Conservation (phyloP, 768 basidiomycete species). For the Lactarius psammicola region DNA sequence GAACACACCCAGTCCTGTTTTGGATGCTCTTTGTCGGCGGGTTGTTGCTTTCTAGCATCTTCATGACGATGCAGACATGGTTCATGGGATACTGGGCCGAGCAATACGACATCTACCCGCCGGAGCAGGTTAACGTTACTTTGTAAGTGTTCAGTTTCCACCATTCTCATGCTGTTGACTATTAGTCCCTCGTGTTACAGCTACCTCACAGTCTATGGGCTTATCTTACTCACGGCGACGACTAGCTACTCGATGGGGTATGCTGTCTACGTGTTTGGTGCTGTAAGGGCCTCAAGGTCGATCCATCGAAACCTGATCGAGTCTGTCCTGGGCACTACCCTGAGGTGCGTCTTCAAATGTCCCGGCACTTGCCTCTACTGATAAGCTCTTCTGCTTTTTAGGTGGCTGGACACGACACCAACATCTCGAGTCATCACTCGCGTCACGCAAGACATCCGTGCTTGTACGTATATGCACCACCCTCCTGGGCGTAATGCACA, state of each 20-base stretch:
- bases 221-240: slow-evolving; percentile 38
- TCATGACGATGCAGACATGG: slow-evolving; percentile 38
- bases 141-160: slow-evolving; percentile 33
- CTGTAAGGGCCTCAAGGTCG: slow-evolving; percentile 50
- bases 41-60: slow-evolving; percentile 31
- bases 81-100: slow-evolving; percentile 48
- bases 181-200: slow-evolving; percentile 34
- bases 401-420: slow-evolving; percentile 52
- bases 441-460: slow-evolving; percentile 62
- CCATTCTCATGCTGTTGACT: background rate
- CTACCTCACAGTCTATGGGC: slow-evolving; percentile 47
- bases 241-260: slow-evolving; percentile 38
- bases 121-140: slow-evolving; percentile 37
- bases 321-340: slow-evolving; percentile 56
- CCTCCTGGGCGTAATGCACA: background rate
- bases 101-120: slow-evolving; percentile 39
- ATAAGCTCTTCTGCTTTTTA: slow-evolving; percentile 21
- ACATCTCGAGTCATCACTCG: slow-evolving; percentile 60
- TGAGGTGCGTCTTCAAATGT: slow-evolving; percentile 50
- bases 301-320: slow-evolving; percentile 54
- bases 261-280: slow-evolving; percentile 46
- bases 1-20: slow-evolving; percentile 35
- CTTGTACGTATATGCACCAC: slow-evolving; percentile 28
- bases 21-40: slow-evolving; percentile 33
- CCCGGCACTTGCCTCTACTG: no score